Conservation (phyloP, 2,329 filamentous ascomycete species). For the Claviceps sp. region DNA sequence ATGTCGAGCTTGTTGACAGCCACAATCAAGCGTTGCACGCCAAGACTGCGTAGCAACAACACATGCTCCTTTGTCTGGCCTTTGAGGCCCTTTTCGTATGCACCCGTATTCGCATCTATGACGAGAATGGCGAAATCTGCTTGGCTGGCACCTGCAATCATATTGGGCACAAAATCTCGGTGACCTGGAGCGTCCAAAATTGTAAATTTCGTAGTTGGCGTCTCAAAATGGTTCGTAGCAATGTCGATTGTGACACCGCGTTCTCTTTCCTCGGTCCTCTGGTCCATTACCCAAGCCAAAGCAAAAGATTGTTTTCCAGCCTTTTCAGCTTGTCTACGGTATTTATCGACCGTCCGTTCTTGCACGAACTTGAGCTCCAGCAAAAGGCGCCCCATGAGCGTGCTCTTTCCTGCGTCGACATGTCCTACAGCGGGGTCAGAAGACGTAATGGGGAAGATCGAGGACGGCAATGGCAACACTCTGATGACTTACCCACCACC, state of each 20-base stretch:
- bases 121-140: slow-evolving; percentile 93
- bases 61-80: slow-evolving; percentile 94
- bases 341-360: slow-evolving; percentile 76
- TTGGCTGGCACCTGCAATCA: slow-evolving; percentile 94
- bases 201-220: slow-evolving; percentile 73
- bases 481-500: slow-evolving; percentile 57
- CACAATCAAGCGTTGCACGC: slow-evolving; percentile 75
- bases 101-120: slow-evolving; percentile 78
- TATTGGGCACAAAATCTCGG: slow-evolving; percentile 92
- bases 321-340: slow-evolving; percentile 75
- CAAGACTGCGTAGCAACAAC: slow-evolving; percentile 77
- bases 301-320: slow-evolving; percentile 94
- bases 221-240: slow-evolving; percentile 88
- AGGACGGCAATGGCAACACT: too few species aligned
- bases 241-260: slow-evolving; percentile 95
- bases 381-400: slow-evolving; percentile 87
- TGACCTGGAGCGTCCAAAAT: slow-evolving; percentile 94
- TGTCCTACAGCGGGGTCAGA: slow-evolving; percentile 45
- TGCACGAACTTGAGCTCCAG: slow-evolving; percentile 82
- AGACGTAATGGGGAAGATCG: background rate
- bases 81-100: slow-evolving; percentile 85
- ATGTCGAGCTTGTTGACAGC: slow-evolving; percentile 94
- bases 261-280: slow-evolving; percentile 75
- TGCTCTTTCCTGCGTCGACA: slow-evolving; percentile 95
- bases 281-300: slow-evolving; percentile 92